These are phyloP conservation scores for Xylaria hypoxylon DNA, from an alignment of 2,329 filamentous ascomycete species.

Conservation along the genomic window DNA sequence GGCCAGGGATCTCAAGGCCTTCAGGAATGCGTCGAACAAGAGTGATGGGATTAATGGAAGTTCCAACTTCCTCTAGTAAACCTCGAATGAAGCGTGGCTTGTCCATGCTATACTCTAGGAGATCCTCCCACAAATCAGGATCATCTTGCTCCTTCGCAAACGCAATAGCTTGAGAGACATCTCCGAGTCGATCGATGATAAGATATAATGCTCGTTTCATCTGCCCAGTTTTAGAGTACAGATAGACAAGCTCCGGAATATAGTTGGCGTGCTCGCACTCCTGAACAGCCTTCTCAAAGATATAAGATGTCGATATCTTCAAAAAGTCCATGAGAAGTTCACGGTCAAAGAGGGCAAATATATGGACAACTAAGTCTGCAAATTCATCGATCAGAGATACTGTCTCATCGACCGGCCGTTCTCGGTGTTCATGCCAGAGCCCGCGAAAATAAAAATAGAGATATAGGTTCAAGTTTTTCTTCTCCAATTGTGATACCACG, in stretches of 20 bases:
- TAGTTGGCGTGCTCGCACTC: conserved; percentile 86
- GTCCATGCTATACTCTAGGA: conserved; percentile 96
- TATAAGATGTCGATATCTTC: conserved; percentile 84
- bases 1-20: conserved; percentile 89
- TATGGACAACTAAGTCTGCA: conserved; percentile 84
- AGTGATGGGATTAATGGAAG: conserved; percentile 90
- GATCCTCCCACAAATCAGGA: conserved; percentile 91
- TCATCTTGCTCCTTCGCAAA: conserved; percentile 96
- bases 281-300: conserved; percentile 81
- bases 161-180: conserved; percentile 91
- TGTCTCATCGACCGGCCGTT: conserved; percentile 69
- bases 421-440: conserved; percentile 79
- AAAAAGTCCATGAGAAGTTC: conserved; percentile 87
- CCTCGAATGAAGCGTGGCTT: conserved; percentile 95
- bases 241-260: conserved; percentile 92
- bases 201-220: conserved; percentile 91
- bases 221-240: conserved; percentile 94
- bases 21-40: conserved; percentile 92
- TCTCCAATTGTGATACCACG: conserved; percentile 82
- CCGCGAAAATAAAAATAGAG: conserved; percentile 92
- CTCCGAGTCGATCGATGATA: conserved; percentile 91
- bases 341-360: conserved; percentile 88
- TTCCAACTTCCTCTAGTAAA: conserved; percentile 92
- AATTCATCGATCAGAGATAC: conserved; percentile 83
- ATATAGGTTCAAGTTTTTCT: conserved; percentile 76